Base-by-base conservation (phyloP, 2,329 filamentous ascomycete species). In the Xylaria sp. region DNA sequence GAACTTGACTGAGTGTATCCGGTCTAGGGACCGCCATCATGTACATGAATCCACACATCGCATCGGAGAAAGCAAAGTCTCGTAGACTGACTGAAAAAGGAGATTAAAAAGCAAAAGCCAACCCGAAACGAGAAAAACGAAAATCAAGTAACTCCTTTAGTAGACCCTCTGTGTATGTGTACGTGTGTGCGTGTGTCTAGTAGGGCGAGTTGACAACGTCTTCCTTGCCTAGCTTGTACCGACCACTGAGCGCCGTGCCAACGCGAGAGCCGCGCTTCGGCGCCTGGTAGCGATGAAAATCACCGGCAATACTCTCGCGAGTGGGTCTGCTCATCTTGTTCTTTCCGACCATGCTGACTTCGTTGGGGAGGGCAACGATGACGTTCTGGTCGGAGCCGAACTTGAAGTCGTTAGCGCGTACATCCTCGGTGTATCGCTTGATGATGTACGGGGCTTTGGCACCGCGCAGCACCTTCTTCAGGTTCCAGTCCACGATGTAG, bases 361-460 rank as follows among this genome's bases (percentile, higher is more conserved):
- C 92, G 72, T 99, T 96, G 1, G 94, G 92, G 64, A 99, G 79
- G 0, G 94, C 94, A 42, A 99, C 93, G 70, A 99, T 96, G 69
- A 99, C 91, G 70, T 97, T 97, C 83, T 96, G 96, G 75, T 99
- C 94, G 4, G 88, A 92, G 52, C 93, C 93, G 70, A 92, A 99
- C 70, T 94, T 92, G 85, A 99, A 99, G 74, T 99, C 96, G 74
- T 99, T 94, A 3, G 94, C 94, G 80, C 95, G 97, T 71, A 99
- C 92, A 64, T 96, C 89, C 70, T 99, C 94, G 0, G 86, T 83
- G 72, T 99, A 99, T 13, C 94, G 88, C 81, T 97, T 97, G 81
- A 99, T 97, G 67, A 87, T 90, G 78, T 99, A 99, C 0, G 93
- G 89, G 61, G 94, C 89, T 75, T 92, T 94, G 65, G 83, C 83